Percentiles rank a stretch among this genome's conserved stretches.
Evolutionary conservation across 169 alveolate species (phyloP).

Genomic region (Plasmodium vinckei): DNA sequence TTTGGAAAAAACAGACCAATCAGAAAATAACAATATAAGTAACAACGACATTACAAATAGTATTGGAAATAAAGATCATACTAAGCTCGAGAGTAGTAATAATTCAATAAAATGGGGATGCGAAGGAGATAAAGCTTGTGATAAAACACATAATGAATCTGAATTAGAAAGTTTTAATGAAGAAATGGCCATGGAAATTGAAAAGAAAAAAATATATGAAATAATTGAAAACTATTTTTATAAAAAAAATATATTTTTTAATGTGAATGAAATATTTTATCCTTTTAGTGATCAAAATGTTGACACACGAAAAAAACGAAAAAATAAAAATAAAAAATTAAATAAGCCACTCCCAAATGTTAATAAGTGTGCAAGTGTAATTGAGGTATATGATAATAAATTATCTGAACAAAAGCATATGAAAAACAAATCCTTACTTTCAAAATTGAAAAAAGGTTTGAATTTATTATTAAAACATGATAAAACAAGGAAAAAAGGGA

Average conservation of each 20-base stretch:
- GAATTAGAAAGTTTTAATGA: background rate
- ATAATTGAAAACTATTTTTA: constrained; percentile 28
- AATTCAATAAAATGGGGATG: background rate
- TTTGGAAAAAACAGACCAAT: background rate
- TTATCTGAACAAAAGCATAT: constrained; percentile 13
- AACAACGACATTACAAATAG: background rate
- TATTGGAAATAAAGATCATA: background rate
- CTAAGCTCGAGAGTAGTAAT: too few relatives aligned
- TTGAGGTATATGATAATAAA: background rate
- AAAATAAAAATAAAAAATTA: constrained; percentile 24
- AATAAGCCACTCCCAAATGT: background rate
- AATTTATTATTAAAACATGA: constrained; percentile 45
- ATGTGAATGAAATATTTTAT: constrained; percentile 50
- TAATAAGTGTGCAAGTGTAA: background rate
- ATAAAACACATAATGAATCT: background rate
- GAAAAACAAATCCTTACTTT: constrained; percentile 24
- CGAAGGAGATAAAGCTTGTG: background rate
- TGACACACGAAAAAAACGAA: constrained; percentile 22
- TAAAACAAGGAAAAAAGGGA: constrained; percentile 34
- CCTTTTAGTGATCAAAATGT: constrained; percentile 35
- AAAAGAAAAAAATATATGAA: constrained; percentile 23
- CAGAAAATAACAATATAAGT: background rate
- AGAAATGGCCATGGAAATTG: constrained; percentile 13
- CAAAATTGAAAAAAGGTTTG: constrained; percentile 44
- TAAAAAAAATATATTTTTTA: constrained; percentile 27